Percentiles rank a stretch among this genome's conserved stretches.
These are phyloP conservation scores for Plasmodium berghei DNA, from an alignment of 169 alveolate genomes.

Conservation along the genomic window DNA sequence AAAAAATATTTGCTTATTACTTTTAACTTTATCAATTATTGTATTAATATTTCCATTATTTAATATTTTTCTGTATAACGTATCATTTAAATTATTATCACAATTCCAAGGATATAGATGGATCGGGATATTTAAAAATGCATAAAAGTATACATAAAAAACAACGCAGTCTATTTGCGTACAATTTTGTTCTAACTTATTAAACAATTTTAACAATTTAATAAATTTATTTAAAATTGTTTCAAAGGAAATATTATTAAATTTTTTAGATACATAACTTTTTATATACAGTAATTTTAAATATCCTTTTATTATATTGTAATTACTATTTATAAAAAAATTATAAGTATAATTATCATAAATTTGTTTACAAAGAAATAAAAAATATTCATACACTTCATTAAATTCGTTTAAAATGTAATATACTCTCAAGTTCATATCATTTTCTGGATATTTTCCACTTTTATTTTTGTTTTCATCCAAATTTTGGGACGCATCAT, in stretches of 20 bases:
- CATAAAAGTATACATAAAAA: constrained; percentile 61
- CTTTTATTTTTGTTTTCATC: not conserved
- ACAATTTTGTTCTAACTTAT: constrained; percentile 12
- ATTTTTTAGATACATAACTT: constrained; percentile 20
- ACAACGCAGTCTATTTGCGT: constrained; percentile 32
- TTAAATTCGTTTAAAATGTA: constrained; percentile 48
- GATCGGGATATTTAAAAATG: constrained; percentile 61
- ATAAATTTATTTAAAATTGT: constrained; percentile 49
- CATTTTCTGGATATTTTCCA: not conserved
- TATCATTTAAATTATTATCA: constrained; percentile 5
- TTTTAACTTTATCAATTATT: constrained; percentile 14
- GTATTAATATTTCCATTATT: constrained; percentile 53
- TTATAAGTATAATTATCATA: constrained; percentile 54
- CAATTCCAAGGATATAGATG: constrained; percentile 54
- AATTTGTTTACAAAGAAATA: constrained; percentile 22
- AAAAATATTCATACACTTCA: constrained; percentile 58
- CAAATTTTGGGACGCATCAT: not conserved
- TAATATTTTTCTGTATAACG: constrained; percentile 47
- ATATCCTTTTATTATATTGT: constrained; percentile 39
- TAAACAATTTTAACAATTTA: constrained; percentile 30
- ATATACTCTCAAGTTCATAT: constrained; percentile 13
- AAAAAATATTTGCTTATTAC: constrained; percentile 26
- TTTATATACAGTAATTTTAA: constrained; percentile 33
- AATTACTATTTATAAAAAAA: constrained; percentile 40
- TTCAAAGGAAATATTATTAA: constrained; percentile 53